Evolutionary conservation across 108 stramenopile species (phyloP), one percentile per base, ranked within the genome.

Genomic region (Fragilaria radians): DNA sequence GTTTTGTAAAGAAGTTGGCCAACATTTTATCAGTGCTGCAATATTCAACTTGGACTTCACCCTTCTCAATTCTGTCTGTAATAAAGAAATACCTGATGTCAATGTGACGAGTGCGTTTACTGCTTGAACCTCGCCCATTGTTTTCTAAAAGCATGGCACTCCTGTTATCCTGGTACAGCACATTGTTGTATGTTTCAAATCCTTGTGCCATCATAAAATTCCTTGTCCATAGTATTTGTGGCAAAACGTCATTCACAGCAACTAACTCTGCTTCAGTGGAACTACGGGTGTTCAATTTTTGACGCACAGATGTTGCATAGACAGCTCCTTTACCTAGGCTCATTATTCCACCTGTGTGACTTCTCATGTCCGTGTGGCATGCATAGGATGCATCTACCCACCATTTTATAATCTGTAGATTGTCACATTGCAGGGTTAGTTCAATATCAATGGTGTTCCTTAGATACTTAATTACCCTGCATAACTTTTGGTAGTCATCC

Each of bases 1-100:
- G 80, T 57, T 82, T 77, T 1, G 80, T 77, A 28, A 77, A 53
- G 54, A 66, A 75, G 50, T 78, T 71, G 11, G 74, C 81, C 5
- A 68, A 60, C 81, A 82, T 78, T 5, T 78, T 48, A 4, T 65
- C 33, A 5, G 77, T 82, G 1, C 71, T 71, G 46, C 81, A 77
- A 53, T 68, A 73, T 30, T 66, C 48, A 17, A 72, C 59, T 31
- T 52, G 54, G 0, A 62, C 22, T 25, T 68, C 66, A 18, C 50
- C 46, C 0, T 50, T 48, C 1, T 55, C 31, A 27, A 78, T 48
- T 21, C 28, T 51, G 54, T 72, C 80, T 4, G 66, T 70, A 14
- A 82, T 54, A 25, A 67, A 82, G 73, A 78, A 82, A 48, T 82
- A 68, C 29, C 65, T 31, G 23, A 76, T 56, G 62, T 74, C 27